Evolutionary conservation across 129 eudicot genomes (phyloP).

Genomic region (Tagetes patula): DNA sequence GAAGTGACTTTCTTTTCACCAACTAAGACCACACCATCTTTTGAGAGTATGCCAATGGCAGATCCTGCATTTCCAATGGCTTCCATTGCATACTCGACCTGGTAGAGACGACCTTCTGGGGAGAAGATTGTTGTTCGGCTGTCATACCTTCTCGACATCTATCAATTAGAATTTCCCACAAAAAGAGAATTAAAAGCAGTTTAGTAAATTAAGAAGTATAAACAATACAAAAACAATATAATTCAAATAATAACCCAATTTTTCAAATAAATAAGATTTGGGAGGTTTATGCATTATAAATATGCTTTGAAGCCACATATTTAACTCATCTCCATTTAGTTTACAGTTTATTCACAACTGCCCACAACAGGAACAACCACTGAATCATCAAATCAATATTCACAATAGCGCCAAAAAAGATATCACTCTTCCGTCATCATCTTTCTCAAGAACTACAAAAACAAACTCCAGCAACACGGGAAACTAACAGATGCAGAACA

Average conservation of each 20-base stretch:
- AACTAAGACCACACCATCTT: conserved; percentile 73
- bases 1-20: conserved; percentile 92
- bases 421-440: not conserved
- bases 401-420: not conserved
- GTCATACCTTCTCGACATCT: conserved; percentile 82
- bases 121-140: conserved; percentile 94
- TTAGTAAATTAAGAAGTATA: conserved; percentile 7
- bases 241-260: not conserved
- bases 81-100: conserved; percentile 93
- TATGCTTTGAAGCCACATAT: not conserved
- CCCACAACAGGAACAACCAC: not conserved
- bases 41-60: conserved; percentile 75
- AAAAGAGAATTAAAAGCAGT: conserved; percentile 12
- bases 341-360: not conserved
- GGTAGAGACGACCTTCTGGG: conserved; percentile 93
- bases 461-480: not conserved
- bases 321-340: not conserved
- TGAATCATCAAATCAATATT: not conserved
- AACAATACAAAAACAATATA: not conserved
- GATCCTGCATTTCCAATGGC: conserved; percentile 98
- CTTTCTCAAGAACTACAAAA: not conserved
- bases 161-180: conserved; percentile 20
- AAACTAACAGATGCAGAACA: not conserved
- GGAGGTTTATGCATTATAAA: not conserved
- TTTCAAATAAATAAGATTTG: not conserved